Base-by-base conservation (phyloP, 2,329 filamentous ascomycete species). In the Orbilia brochopaga region DNA sequence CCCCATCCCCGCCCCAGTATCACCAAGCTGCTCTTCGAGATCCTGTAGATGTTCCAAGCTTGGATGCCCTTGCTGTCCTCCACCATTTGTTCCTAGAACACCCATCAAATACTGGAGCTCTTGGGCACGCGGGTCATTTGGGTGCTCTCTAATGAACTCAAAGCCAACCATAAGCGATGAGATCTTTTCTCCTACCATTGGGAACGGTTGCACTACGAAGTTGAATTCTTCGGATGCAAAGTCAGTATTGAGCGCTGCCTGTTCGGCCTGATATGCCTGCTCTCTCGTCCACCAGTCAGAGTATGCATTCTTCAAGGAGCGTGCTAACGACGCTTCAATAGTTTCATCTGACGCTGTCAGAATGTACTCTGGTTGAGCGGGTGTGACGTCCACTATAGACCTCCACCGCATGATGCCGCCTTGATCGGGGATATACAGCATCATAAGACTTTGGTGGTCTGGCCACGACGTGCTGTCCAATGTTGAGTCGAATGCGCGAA, bases 191-290 rank as follows among this genome's bases (percentile, higher is more conserved):
- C 30, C 0, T 24, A 44, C 46, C 17, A 60, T 19, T 1, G 35
- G 15, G 11, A 56, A 69, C 4, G 15, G 8, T 6, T 0, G 46
- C 1, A 58, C 57, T 3, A 37, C 15, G 23, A 69, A 63, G 27
- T 69, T 69, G 53, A 69, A 69, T 1, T n/a, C 53, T 13, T 24
- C n/a, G 11, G 65, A 62, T 7, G 42, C 53, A n/a, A 69, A 58
- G 21, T 62, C 53, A 2, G 40, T 50, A 21, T 58, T 30, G 1
- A 69, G 44, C 3, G 35, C 24, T 21, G 40, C 35, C 44, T 58
- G 57, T 27, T 61, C n/a, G 1, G 44, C 30, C 6, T 19, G 11
- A 23, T 46, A 58, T 6, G n/a, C 17, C 17, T 32, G 15, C 15
- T 70, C 52, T 10, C 17, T 21, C 21, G 21, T 24, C 32, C 60